A percentile compares a stretch with the other conserved stretches of the same genome.
Evolutionary conservation across 2,329 filamentous ascomycete species (phyloP).

Genomic region (Thielaviopsis euricoi): DNA sequence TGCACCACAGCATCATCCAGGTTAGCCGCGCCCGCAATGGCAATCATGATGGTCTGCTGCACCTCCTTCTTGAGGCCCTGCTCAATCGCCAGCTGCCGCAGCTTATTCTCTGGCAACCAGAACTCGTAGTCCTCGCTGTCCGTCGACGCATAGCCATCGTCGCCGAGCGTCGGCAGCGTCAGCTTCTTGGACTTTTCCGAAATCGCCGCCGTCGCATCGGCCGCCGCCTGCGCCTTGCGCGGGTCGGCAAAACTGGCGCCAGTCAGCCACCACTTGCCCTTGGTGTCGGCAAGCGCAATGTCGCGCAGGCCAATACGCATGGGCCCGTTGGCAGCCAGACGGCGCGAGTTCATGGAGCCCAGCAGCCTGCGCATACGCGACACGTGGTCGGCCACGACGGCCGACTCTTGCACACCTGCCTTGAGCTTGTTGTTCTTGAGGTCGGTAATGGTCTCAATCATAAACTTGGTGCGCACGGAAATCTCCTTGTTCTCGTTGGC

Average conservation of each 20-base stretch:
- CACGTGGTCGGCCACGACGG: constrained; percentile 63
- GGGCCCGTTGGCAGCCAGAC: constrained; percentile 61
- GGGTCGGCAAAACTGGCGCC: constrained; percentile 64
- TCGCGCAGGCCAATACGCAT: constrained; percentile 69
- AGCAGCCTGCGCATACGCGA: constrained; percentile 79
- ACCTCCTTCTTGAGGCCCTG: constrained; percentile 79
- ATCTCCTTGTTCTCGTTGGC: constrained; percentile 52
- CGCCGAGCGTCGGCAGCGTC: not conserved
- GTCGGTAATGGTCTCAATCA: constrained; percentile 92
- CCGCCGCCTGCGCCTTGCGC: constrained; percentile 13
- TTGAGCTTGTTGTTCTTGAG: constrained; percentile 89
- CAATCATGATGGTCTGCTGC: constrained; percentile 80
- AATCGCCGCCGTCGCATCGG: not conserved
- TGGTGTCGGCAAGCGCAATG: constrained; percentile 66
- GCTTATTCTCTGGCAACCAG: constrained; percentile 45
- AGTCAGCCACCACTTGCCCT: constrained; percentile 96
- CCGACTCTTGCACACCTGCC: constrained; percentile 51
- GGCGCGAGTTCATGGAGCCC: constrained; percentile 50
- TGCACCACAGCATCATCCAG: constrained; percentile 70
- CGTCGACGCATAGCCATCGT: constrained; percentile 16
- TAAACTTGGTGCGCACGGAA: constrained; percentile 83
- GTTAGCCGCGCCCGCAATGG: constrained; percentile 72
- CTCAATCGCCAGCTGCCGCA: constrained; percentile 51
- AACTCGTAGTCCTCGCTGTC: constrained; percentile 31
- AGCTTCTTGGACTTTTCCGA: not conserved